A percentile compares a stretch with the other conserved stretches of the same genome.
These are phyloP conservation scores for Arbutus unedo DNA, from an alignment of 148 eudicot species.

Conservation along the genomic window DNA sequence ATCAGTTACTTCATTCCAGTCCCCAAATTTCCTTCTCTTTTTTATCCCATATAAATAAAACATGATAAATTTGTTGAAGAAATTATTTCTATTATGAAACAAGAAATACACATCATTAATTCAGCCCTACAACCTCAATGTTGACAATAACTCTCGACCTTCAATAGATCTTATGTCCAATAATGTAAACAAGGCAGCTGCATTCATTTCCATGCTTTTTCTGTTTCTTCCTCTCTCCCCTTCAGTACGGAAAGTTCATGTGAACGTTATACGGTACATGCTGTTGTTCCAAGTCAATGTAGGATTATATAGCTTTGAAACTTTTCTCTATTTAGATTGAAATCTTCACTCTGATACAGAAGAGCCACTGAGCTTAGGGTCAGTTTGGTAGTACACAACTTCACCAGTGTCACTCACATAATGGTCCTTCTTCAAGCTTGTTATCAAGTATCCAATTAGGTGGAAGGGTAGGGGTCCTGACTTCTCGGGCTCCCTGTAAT, in stretches of 20 bases:
- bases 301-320: slow-evolving; percentile 13
- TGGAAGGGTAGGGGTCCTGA: slow-evolving; percentile 43
- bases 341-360: slow-evolving; percentile 11
- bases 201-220: neutral
- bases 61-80: neutral
- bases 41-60: neutral
- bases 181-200: neutral
- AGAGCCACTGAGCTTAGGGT: slow-evolving; percentile 21
- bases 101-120: slow-evolving; percentile 1
- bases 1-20: neutral
- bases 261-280: neutral
- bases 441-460: slow-evolving; percentile 23
- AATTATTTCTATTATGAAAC: neutral
- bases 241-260: neutral
- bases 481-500: slow-evolving; percentile 46
- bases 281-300: neutral
- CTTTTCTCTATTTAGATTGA: neutral
- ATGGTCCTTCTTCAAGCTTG: slow-evolving; percentile 41
- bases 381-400: slow-evolving; percentile 39
- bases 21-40: neutral
- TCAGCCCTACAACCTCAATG: neutral
- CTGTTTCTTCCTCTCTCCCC: neutral
- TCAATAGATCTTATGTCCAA: too few species aligned
- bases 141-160: too few species aligned
- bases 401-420: slow-evolving; percentile 45